phyloP scores from a whole-genome alignment of 768 basidiomycete genomes.

The Suillus alpinus region DNA sequence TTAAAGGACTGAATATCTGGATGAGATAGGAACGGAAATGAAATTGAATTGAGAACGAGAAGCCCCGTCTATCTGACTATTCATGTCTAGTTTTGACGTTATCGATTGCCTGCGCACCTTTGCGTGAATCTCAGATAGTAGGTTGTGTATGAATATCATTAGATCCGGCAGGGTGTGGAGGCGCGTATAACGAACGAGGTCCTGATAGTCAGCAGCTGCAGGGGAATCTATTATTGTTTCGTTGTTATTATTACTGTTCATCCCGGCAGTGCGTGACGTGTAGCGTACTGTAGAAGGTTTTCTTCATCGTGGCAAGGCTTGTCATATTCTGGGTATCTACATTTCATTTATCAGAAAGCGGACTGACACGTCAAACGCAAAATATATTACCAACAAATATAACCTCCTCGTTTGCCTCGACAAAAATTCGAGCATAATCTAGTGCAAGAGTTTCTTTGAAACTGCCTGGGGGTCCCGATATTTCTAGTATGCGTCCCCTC shows the following conservation, averaged over 20 bases:
- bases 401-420: conserved; percentile 47
- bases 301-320: conserved; percentile 32
- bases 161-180: conserved; percentile 52
- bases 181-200: conserved; percentile 23
- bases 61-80: conserved; percentile 44
- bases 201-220: conserved; percentile 30
- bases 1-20: conserved; percentile 36
- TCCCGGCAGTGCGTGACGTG: not conserved
- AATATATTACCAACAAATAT: conserved; percentile 58
- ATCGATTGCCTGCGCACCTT: conserved; percentile 37
- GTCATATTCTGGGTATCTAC: conserved; percentile 51
- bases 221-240: conserved; percentile 38
- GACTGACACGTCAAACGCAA: not conserved
- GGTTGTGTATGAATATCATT: conserved; percentile 55
- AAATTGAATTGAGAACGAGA: conserved; percentile 65
- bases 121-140: conserved; percentile 46
- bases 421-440: conserved; percentile 47
- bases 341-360: conserved; percentile 8
- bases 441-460: conserved; percentile 58
- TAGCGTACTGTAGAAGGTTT: conserved; percentile 21
- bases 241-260: not conserved
- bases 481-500: conserved; percentile 62
- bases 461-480: conserved; percentile 75
- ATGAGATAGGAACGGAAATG: conserved; percentile 60
- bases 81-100: not conserved